Evolutionary conservation across 139 green algal genomes (phyloP), one percentile per base, ranked within the genome.

Genomic region (Micractinium conductrix): DNA sequence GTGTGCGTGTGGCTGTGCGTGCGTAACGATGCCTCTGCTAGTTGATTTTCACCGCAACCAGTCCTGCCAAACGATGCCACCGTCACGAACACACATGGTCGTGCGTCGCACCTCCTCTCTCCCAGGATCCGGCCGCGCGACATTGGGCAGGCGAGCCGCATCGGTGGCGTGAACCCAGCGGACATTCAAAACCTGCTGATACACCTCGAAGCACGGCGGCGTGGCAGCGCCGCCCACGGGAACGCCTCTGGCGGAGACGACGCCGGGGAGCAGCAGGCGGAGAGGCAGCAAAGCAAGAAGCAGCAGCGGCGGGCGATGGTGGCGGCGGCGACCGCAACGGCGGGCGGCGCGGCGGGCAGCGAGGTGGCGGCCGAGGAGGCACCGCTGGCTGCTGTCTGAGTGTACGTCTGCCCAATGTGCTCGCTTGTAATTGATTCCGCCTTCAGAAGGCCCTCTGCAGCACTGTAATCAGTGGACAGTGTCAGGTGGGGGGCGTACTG

Each of bases 141-240:
- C 83, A 95, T 99, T 37, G 97, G 95, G 1, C 97, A 99, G 81
- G 97, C 97, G 0, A 86, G 85, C 9, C 89, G 96, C 68, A 96
- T 99, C 19, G 97, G 96, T 8, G 97, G 97, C 67, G 97, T 99
- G 2, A 98, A 93, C 84, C 97, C 96, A 9, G 92, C 97, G 21
- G 97, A 99, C 91, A 95, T 99, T n/a, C 92, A 75, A 1, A 93
- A 93, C 35, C 91, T 99, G 79, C 87, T 99, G 43, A 88, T 99
- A 8, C 88, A 97, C 85, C 80, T 99, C 45, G 97, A 99, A 87
- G 83, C 94, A 22, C 38, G 71, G 81, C 74, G 80, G 53, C 40
- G 87, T 37, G 33, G 78, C 24, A 72, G 43, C 28, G 79, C 48
- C 0, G 74, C 48, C 1, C 21, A 12, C 26, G 42, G 24, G 7